A percentile compares a stretch with the other conserved stretches of the same genome.
phyloP scores from a whole-genome alignment of 2,329 filamentous ascomycete species.

The Graphium sp. region DNA sequence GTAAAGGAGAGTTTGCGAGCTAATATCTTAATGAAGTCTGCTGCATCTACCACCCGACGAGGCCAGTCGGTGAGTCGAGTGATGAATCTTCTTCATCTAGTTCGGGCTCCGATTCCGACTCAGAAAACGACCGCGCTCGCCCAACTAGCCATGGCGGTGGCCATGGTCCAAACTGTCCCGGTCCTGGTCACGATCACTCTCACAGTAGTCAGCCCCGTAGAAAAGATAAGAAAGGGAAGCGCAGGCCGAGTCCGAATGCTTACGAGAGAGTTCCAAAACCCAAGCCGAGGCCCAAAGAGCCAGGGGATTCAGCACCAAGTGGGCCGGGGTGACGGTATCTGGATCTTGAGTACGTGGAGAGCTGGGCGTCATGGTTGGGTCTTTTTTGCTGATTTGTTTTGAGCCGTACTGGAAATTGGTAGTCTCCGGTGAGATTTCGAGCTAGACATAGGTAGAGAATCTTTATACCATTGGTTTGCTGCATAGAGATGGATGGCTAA shows the following conservation, averaged over 20 bases:
- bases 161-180: slow-evolving; percentile 17
- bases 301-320: too few species aligned
- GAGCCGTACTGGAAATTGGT: too few species aligned
- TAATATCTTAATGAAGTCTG: slow-evolving; percentile 49
- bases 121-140: slow-evolving; percentile 11
- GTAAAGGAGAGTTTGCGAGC: too few species aligned
- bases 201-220: slow-evolving; percentile 13
- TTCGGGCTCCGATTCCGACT: slow-evolving; percentile 30
- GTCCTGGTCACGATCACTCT: slow-evolving; percentile 17
- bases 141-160: slow-evolving; percentile 15
- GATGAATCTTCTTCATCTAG: slow-evolving; percentile 46
- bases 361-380: too few species aligned
- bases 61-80: slow-evolving; percentile 67
- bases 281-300: slow-evolving; percentile 1
- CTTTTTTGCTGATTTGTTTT: too few species aligned
- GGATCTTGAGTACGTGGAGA: too few species aligned
- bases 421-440: too few species aligned
- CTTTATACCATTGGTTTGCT: too few species aligned
- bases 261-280: slow-evolving; percentile 51
- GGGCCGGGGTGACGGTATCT: too few species aligned
- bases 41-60: slow-evolving; percentile 91
- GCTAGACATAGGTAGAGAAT: too few species aligned
- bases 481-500: too few species aligned
- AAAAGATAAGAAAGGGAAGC: slow-evolving; percentile 23
- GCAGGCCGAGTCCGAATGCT: slow-evolving; percentile 56